Conservation (phyloP, 2,329 filamentous ascomycete species). For the Neonectria sp. region DNA sequence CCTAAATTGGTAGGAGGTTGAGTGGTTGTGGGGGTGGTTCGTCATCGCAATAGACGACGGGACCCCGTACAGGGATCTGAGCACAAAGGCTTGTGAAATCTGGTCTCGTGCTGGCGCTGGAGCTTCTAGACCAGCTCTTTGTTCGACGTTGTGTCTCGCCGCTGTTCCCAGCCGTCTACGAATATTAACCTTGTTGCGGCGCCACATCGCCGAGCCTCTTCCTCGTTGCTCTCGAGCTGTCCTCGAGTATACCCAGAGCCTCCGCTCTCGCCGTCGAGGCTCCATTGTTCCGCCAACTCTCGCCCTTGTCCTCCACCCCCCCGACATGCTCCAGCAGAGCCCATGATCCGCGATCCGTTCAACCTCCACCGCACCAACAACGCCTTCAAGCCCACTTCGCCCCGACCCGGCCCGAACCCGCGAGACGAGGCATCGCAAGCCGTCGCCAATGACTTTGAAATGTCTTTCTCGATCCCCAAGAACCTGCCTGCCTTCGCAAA, state of each 20-base stretch:
- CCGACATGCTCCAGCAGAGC: slow-evolving; percentile 47
- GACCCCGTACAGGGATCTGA: slow-evolving; percentile 17
- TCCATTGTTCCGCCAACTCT: neutral
- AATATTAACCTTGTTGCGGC: neutral
- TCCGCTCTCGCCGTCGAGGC: neutral
- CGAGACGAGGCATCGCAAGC: slow-evolving; percentile 65
- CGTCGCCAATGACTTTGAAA: slow-evolving; percentile 65
- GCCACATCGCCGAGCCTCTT: neutral
- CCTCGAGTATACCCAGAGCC: neutral
- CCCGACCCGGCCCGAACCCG: slow-evolving; percentile 60
- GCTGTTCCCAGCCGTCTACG: neutral
- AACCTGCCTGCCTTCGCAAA: slow-evolving; percentile 79
- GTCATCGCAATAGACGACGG: slow-evolving; percentile 14
- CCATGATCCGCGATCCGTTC: slow-evolving; percentile 63
- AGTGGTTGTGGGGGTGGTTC: slow-evolving; percentile 17
- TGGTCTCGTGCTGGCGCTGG: slow-evolving; percentile 27
- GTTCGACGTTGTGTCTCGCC: slow-evolving; percentile 15
- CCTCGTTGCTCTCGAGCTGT: neutral
- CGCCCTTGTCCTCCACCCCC: slow-evolving; percentile 31
- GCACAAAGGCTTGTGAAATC: slow-evolving; percentile 25
- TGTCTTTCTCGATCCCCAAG: slow-evolving; percentile 78
- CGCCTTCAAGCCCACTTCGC: slow-evolving; percentile 65
- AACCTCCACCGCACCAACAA: slow-evolving; percentile 57
- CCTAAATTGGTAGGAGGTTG: neutral
- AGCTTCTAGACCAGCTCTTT: slow-evolving; percentile 4